Base-by-base conservation (phyloP, 2,329 filamentous ascomycete genomes). In the Lachnellula subtilissima region DNA sequence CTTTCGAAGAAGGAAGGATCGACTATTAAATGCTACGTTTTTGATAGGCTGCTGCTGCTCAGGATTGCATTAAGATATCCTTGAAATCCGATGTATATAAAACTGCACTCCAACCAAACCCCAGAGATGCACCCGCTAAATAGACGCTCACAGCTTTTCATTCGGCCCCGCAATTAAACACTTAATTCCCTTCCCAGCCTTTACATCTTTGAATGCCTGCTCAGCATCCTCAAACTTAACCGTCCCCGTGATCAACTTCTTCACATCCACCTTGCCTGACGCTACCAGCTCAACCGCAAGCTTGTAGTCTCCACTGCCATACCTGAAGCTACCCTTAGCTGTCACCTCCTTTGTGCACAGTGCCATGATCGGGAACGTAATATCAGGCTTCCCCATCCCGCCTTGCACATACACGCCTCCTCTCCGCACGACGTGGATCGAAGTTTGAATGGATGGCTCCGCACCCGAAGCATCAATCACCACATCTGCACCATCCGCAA, bases 351-450 rank as follows among this genome's bases (percentile, higher is more conserved):
- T 97, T 50, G 86, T 80, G 72, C 91, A 95, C 69, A 95, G 79
- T 5, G 89, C 87, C 82, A 93, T 89, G 71, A 97, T 96, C 51
- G 93, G 93, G 77, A 97, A 96, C 8, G 75, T 88, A 71, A 97
- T 92, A 68, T 96, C 89, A 40, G 84, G 73, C 70, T 87, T 88
- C 68, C 93, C 93, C 91, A 97, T 96, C 54, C 92, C 92, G 57
- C 86, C 90, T 75, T 95, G 91, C 8, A 95, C 86, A 66, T 90
- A 93, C 15, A 81, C 86, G 35, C 89, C 89, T 54, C 89, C 89
- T 48, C 78, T 78, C 61, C 85, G 81, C 25, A 91, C 81, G 19
- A 80, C 80, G 72, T 92, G 86, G 65, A 93, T 80, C 36, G 81
- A 82, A 0, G 87, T 80, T 74, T 92, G 88, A 66, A 93, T 90